Evolutionary conservation across 129 eudicot genomes (phyloP), one percentile per base, ranked within the genome.

Genomic region (Flaveria bidentis): DNA sequence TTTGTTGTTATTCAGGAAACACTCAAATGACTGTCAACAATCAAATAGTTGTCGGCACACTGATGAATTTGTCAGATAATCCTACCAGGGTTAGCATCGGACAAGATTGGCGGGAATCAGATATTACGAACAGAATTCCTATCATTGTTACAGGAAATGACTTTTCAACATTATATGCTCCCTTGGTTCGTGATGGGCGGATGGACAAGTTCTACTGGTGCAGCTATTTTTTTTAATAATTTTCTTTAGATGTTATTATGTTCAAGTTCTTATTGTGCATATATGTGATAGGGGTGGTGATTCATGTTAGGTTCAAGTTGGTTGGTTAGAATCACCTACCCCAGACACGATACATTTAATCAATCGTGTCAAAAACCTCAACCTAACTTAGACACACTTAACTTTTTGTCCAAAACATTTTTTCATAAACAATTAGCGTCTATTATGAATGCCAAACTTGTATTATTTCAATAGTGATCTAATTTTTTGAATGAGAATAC

Each of bases 191-290:
- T 81, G 98, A 94, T 67, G 98, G 98, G 50, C 87, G 97, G 77
- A 94, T 94, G 98, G 98, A 94, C 67, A 94, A 94, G 82, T 94
- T 94, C 67, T 91, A 88, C 83, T 94, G 98, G 98, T 94, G 76
- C 33, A 15, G n/a, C 10, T 64, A 36, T 50, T 14, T 50, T 58
- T 39, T 50, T 57, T 79, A 42, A 51, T 30, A 30, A 10, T 72
- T 46, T 44, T 47, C 17, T 66, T 73, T 61, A 51, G 25, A 16
- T 12, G 17, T 50, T 28, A 72, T 52, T 65, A 23, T 12, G 55
- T 75, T 55, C 25, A 70, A 68, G 22, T 56, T 60, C 61, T 45
- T 28, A 25, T 45, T 45, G 71, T 46, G 70, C 49, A 62, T 28
- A 16, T 23, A 45, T 36, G 7, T 11, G 16, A 49, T 17, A 62